Evolutionary conservation across 176 grass and related monocot species (phyloP), one percentile per base, ranked within the genome.

Genomic region (Triticum monococcum): DNA sequence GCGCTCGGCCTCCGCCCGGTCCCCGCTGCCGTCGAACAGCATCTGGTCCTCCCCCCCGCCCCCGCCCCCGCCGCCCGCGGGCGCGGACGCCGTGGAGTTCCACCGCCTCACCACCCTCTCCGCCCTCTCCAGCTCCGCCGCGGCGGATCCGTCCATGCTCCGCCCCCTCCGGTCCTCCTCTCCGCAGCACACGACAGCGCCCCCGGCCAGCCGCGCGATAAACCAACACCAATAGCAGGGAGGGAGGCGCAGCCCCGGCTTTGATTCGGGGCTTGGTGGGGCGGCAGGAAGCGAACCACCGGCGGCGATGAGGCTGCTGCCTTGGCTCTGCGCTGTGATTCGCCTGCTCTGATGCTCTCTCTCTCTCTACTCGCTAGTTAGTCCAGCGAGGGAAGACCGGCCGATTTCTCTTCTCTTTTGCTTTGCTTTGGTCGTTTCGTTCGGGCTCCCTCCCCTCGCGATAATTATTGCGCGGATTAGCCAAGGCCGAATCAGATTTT

Each of bases 91-190:
- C 24, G 68, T 61, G 68, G 90, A 91, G 86, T 89, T 90, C 92
- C 91, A 94, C 71, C 87, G 77, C 94, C 89, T 89, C 41, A 93
- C 87, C 80, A 87, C 65, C 92, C 83, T 62, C 90, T 94, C 87
- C 81, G 88, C 92, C 65, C 84, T 84, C 79, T 88, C 93, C 67
- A 89, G 84, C 79, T 90, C 92, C 81, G 22, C 75, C 43, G 89
- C 84, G 50, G 67, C 85, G 70, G 88, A 97, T 87, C 81, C 89
- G 31, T 92, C 95, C 90, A 97, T 97, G 61, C 33, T 30, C 76
- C 65, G 22, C 76, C 68, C 64, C 72, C 9, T 23, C 64, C 75
- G 36, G 1, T 22, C 74, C 20, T 74, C 79, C 2, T 18, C 17
- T 45, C 41, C 41, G 41, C 41, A 45, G 41, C 41, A 45, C 41